Evolutionary conservation across 768 basidiomycete genomes (phyloP), one percentile per base, ranked within the genome.

Genomic region (Tremella yokohamensis): DNA sequence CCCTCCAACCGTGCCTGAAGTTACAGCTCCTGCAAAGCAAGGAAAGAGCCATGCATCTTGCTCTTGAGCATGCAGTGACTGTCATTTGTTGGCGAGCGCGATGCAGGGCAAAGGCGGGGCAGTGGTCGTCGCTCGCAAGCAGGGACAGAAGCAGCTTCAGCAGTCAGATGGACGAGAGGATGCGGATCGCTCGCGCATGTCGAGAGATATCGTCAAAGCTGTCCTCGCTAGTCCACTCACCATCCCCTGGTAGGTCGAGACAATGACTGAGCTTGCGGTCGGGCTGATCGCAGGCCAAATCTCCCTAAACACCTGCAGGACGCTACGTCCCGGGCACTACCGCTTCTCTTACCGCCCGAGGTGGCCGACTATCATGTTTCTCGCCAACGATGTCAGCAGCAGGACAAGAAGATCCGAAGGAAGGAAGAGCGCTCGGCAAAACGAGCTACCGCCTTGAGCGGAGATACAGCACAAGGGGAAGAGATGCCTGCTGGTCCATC

Each of bases 361-460:
- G 50, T 73, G 39, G 69, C 69, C 3, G 65, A 59, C n/a, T 70
- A 70, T 42, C 72, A 73, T 45, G 62, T 66, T 15, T 58, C 59
- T 6, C 53, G 72, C 50, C 60, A 56, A 9, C 49, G 71, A 53
- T 70, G 71, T 58, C 71, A 73, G 34, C 38, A 53, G 45, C 40
- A 47, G 20, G 58, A 64, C 24, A 68, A 68, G 40, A 40, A 58
- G n/a, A 34, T 22, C 11, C n/a, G 25, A 37, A 29, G 55, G 34
- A 56, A 54, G 50, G 49, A 34, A 42, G 29, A 12, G 15, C 11
- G 53, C 15, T 20, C 45, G 26, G 51, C 2, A 13, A 52, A 52
- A 52, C 26, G 51, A 16, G 42, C n/a, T n/a, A 16, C 15, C n/a
- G 42, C 4, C 6, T 18, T 15, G n/a, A 16, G 6, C 8, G 29